phyloP scores from a whole-genome alignment of 352 stramenopile genomes.

The Hyaloperonospora brassicae region DNA sequence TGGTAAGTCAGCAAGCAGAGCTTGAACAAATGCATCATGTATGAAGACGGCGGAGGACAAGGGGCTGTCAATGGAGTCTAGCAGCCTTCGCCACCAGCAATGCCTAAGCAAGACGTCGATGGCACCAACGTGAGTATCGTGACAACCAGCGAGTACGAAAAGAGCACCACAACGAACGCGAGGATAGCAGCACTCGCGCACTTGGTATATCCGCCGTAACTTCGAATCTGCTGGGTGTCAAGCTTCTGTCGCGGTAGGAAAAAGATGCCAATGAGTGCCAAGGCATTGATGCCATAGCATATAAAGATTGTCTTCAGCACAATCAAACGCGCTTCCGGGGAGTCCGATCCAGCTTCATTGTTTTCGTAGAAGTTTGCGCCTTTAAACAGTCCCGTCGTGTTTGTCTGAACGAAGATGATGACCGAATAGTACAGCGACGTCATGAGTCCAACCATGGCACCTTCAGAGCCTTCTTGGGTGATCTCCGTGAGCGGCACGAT shows the following conservation, averaged over 20 bases:
- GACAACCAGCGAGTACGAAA: constrained; percentile 39
- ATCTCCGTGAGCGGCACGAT: constrained; percentile 46
- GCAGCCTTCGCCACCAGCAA: constrained; percentile 35
- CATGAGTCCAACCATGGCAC: constrained; percentile 39
- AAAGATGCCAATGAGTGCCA: constrained; percentile 25
- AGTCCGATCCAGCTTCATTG: constrained; percentile 17
- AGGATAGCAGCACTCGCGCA: constrained; percentile 35
- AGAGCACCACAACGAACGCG: constrained; percentile 27
- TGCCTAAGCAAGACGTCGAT: constrained; percentile 19
- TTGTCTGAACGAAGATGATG: constrained; percentile 31
- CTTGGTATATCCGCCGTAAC: constrained; percentile 57
- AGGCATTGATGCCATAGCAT: constrained; percentile 38
- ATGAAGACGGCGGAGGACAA: neutral
- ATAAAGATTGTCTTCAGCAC: constrained; percentile 31
- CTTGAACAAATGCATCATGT: no score
- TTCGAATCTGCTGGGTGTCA: constrained; percentile 49
- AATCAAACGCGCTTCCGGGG: constrained; percentile 8
- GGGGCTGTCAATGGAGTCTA: constrained; percentile 2
- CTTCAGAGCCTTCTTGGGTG: constrained; percentile 44
- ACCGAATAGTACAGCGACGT: constrained; percentile 40
- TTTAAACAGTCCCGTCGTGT: constrained; percentile 24
- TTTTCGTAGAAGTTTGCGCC: constrained; percentile 36
- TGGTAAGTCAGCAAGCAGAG: no score
- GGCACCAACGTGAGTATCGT: constrained; percentile 41
- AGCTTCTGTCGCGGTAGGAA: constrained; percentile 52